Base-by-base conservation (phyloP, 768 basidiomycete genomes). In the Kwoniella dendrophila region DNA sequence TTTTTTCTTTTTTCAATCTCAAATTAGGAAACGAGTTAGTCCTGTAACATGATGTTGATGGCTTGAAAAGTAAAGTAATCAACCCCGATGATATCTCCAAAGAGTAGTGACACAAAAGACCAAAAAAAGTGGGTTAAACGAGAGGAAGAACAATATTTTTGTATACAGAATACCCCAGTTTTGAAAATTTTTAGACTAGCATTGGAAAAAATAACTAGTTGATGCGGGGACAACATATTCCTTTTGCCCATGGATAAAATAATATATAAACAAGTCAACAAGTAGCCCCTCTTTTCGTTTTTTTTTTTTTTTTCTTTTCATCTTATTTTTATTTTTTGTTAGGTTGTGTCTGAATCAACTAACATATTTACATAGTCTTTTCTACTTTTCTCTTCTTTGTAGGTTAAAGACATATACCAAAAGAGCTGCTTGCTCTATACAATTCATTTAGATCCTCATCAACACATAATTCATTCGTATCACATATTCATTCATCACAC, bases 181-280 rank as follows among this genome's bases (percentile, higher is more conserved):
- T 11, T 11, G 41, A 33, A 51, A 49, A 49, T 49, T 30, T 49
- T 30, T 29, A 29, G 3, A 7, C 10, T 49, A 30, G 22, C 14
- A 49, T 49, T n/a, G n/a, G n/a, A n/a, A n/a, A n/a, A n/a, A n/a
- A n/a, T n/a, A n/a, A n/a, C n/a, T n/a, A n/a, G n/a, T n/a, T n/a
- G n/a, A n/a, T n/a, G 47, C 47, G 49, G 49, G 29, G 49, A 51
- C 30, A 30, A 44, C 10, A 22, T 44, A 22, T n/a, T n/a, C n/a
- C n/a, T n/a, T 43, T 11, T 43, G 20, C 6, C 8, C 36, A 38
- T 38, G 36, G 18, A 8, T 8, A 38, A 38, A 8, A 38, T 43
- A 32, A 51, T 51, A 51, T 51, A 51, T 51, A 51, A 51, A 51
- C 49, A 51, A 51, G 18, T 51, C 24, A 22, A 33, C 29, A 29